Base-by-base conservation (phyloP, 2,329 filamentous ascomycete genomes). In the Ploettnerulaceae sp. region DNA sequence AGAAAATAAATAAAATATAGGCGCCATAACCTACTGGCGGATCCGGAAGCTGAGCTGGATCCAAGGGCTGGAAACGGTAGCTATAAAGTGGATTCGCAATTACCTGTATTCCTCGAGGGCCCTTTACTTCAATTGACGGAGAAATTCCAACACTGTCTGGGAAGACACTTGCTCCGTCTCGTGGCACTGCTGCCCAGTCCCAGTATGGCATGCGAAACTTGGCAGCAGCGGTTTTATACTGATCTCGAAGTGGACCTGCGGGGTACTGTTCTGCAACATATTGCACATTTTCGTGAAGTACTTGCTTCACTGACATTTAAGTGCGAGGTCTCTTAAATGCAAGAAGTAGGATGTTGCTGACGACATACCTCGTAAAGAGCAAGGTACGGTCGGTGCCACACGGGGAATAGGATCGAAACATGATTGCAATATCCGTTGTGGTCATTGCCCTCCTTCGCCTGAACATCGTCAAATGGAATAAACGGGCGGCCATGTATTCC, bases 301-400 rank as follows among this genome's bases (percentile, higher is more conserved):
- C 60, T 73, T 81, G 77, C 75, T 77, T 70, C 46, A 20, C n/a
- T 21, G 11, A 17, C 26, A 5, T 24, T 31, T n/a, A 14, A 8
- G 3, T 1, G 28, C 12, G 31, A 11, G n/a, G n/a, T n/a, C n/a
- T n/a, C n/a, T n/a, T n/a, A n/a, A n/a, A n/a, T n/a, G n/a, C n/a
- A n/a, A n/a, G n/a, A n/a, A n/a, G n/a, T n/a, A n/a, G n/a, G n/a
- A n/a, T n/a, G n/a, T n/a, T n/a, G n/a, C n/a, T n/a, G n/a, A 24
- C 7, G 7, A 41, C 63, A 8, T 62, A 77, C 74, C 75, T 82
- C 77, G 47, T 69, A 80, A 11, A 80, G 65, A 5, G 71, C 65
- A 34, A 78, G 56, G 50, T 75, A 81, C 3, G 75, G 71, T 15
- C 77, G 71, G 60, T 82, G 77, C 77, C 75, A 81, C 7, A 57